Base-by-base conservation (phyloP, 805 yeast species). In the Cyberlindnera galapagoensis region DNA sequence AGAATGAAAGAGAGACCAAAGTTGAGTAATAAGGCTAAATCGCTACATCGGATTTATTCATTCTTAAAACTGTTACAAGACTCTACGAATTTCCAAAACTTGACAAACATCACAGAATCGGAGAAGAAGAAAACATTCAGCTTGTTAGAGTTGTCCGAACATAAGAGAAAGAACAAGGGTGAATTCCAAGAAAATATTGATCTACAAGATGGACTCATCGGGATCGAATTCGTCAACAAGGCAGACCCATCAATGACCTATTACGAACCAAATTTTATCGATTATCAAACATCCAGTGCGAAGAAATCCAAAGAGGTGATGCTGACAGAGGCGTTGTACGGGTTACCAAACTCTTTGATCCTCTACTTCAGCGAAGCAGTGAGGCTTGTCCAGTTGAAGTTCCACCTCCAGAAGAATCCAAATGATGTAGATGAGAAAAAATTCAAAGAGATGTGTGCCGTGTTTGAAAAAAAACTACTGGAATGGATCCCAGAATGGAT, bases 401-500 rank as follows among this genome's bases (percentile, higher is more conserved):
- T 74, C 35, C 72, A 71, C 47, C 70, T 56, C 29, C 31, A 33
- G 14, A 27, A 25, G 9, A 24, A 25, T 18, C 30, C 18, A 7
- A 27, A 7, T 4, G n/a, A 16, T n/a, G 38, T 5, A 5, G 55
- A 40, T 40, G 39, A 40, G 33, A 40, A n/a, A 39, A 46, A 33
- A 39, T 39, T 39, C 15, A 18, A 26, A 10, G 26, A 35, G 8
- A 17, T 43, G 3, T 48, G 59, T 24, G 24, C 45, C 3, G 51
- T 63, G 15, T 59, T 73, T 28, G 80, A 76, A 37, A 57, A 59
- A 27, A 70, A 70, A 34, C 51, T 84, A 20, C 49, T 68, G 25
- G 61, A 65, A 21, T 86, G 95, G 95, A 67, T 66, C 31, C 59
- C 80, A 16, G 94, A 85, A 53, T 85, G 94, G 90, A 69, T 68